Conservation (phyloP, 495 filamentous ascomycete species). For the Tuber melanosporum region DNA sequence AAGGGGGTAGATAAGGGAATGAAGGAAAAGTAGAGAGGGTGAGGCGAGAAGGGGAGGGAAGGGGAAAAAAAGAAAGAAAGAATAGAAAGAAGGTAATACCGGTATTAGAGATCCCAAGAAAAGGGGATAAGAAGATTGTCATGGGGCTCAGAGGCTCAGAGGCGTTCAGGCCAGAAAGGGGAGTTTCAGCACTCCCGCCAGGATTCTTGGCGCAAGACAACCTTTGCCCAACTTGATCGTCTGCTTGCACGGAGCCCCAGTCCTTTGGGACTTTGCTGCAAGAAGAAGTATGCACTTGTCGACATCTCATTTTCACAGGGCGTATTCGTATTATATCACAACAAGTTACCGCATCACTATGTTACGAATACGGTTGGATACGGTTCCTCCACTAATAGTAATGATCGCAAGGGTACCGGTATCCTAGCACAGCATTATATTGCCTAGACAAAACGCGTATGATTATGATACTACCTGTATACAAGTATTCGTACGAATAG, state of each 20-base stretch:
- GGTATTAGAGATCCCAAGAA: constrained; percentile 10
- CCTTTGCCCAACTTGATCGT: background rate
- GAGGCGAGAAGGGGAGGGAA: background rate
- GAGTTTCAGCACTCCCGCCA: background rate
- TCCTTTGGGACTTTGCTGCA: background rate
- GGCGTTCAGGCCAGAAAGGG: background rate
- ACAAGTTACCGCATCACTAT: background rate
- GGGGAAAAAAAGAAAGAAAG: constrained; percentile 15
- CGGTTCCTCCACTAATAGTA: background rate
- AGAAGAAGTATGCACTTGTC: background rate
- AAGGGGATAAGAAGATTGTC: constrained; percentile 14
- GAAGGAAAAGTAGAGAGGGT: background rate
- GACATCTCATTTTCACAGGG: background rate
- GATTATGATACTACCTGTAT: too few species aligned
- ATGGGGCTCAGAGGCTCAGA: background rate
- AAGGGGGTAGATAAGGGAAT: background rate
- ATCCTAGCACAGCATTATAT: too few species aligned
- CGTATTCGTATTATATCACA: background rate
- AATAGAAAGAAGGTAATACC: background rate
- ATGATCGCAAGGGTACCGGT: too few species aligned
- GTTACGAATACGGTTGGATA: background rate
- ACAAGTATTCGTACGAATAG: too few species aligned
- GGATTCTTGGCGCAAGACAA: background rate
- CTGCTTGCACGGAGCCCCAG: background rate
- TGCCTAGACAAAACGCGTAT: too few species aligned